Evolutionary conservation across 768 basidiomycete genomes (phyloP), one percentile per base, ranked within the genome.

Genomic region (Termitomyces sp.): DNA sequence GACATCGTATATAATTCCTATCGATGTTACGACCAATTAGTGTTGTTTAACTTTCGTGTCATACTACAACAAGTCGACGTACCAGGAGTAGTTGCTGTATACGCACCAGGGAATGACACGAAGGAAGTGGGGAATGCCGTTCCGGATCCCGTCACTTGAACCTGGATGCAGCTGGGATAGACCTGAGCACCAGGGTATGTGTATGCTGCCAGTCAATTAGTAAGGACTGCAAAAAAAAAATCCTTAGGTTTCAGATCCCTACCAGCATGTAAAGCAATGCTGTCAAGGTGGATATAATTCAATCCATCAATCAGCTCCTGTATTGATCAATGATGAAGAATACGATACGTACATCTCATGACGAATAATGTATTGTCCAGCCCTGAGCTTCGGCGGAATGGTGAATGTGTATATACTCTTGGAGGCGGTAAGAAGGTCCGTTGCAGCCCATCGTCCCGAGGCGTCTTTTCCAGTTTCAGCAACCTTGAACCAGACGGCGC

Each of bases 401-500:
- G 75, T 78, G 68, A 81, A 77, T 2, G 73, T 75, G 60, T 78
- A 81, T 54, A 78, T 68, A 56, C 73, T 73, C 60, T 78, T 70
- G n/a, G 69, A 61, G 1, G 72, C 73, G 7, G 67, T 67, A 27
- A 81, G 69, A 20, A 77, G 53, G 54, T 76, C 73, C 0, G 76
- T 75, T 18, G 77, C 71, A 2, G 78, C 78, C 80, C 79, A 80
- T 48, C 72, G 70, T 8, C 79, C 80, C 53, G 73, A 73, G 2
- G 73, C 60, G 11, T 70, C 73, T 65, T 78, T 79, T n/a, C 81
- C 81, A 31, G 69, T 47, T 57, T 81, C 66, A n/a, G 72, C 72
- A 16, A 81, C 74, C 64, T 81, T 81, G 76, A 80, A 81, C 81
- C 80, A 81, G 5, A 81, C 78, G 16, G 76, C 75, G 24, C 78